phyloP scores from a whole-genome alignment of 768 basidiomycete genomes.

The Pleurotus salmoneostramineus region DNA sequence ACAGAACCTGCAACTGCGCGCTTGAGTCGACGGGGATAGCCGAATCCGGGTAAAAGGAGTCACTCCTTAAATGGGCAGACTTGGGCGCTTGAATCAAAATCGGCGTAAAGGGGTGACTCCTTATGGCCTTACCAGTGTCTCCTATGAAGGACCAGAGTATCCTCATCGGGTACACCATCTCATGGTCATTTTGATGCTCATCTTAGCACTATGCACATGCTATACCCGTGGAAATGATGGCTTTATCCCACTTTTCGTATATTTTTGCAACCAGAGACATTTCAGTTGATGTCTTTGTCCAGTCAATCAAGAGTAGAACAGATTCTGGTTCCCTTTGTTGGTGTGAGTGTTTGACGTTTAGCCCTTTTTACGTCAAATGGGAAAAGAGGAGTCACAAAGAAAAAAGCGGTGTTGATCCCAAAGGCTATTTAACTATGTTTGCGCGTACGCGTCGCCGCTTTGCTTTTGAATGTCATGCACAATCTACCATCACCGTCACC shows the following conservation, averaged over 20 bases:
- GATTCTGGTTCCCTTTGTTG: not conserved
- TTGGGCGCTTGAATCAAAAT: too few relatives aligned
- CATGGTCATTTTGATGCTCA: too few relatives aligned
- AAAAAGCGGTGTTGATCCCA: not conserved
- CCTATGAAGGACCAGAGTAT: too few relatives aligned
- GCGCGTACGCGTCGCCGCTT: not conserved
- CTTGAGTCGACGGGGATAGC: not conserved
- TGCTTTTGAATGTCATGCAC: constrained; percentile 29
- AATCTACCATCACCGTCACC: constrained; percentile 41
- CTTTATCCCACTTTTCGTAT: not conserved
- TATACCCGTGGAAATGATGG: too few relatives aligned
- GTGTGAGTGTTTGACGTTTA: not conserved
- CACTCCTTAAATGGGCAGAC: too few relatives aligned
- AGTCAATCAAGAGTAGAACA: not conserved
- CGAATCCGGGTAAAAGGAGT: too few relatives aligned
- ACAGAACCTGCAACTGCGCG: not conserved
- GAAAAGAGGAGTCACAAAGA: not conserved
- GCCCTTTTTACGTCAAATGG: not conserved
- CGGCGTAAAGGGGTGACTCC: too few relatives aligned
- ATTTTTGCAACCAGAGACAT: not conserved
- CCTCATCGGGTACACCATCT: too few relatives aligned
- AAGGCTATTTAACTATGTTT: not conserved
- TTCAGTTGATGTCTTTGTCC: not conserved
- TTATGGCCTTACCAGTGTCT: too few relatives aligned
- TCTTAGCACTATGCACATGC: too few relatives aligned